phyloP scores from a whole-genome alignment of 2,329 filamentous ascomycete species.

The Gaeumannomyces sp. region DNA sequence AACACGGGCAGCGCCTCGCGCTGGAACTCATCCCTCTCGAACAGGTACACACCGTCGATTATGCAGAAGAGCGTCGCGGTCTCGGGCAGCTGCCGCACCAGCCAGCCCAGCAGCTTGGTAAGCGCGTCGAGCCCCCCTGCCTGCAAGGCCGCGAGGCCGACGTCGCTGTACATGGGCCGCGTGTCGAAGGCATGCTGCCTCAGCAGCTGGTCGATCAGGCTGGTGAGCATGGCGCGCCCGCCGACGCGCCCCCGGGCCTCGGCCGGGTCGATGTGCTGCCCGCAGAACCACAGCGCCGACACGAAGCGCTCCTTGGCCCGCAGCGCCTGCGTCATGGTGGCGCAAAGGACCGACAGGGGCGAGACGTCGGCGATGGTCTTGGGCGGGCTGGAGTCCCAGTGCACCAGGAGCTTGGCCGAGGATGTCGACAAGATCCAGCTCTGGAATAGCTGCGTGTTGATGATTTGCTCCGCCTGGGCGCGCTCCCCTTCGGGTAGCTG shows the following conservation, averaged over 20 bases:
- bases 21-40: slow-evolving; percentile 9
- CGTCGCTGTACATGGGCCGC: background rate
- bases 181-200: slow-evolving; percentile 10
- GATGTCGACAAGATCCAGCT: slow-evolving; percentile 10
- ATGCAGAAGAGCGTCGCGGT: slow-evolving; percentile 6
- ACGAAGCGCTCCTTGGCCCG: slow-evolving; percentile 6
- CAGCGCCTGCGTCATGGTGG: slow-evolving; percentile 5
- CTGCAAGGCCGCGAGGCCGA: slow-evolving; percentile 3
- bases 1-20: slow-evolving; percentile 7
- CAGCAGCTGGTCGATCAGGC: slow-evolving; percentile 13
- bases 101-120: slow-evolving; percentile 5
- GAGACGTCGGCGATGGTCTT: slow-evolving; percentile 8
- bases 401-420: slow-evolving; percentile 11
- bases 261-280: slow-evolving; percentile 4
- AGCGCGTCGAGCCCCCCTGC: background rate
- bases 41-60: slow-evolving; percentile 10
- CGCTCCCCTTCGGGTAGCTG: slow-evolving; percentile 8
- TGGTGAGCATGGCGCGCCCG: slow-evolving; percentile 11
- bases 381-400: slow-evolving; percentile 8
- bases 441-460: slow-evolving; percentile 9
- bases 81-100: slow-evolving; percentile 5
- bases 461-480: slow-evolving; percentile 12
- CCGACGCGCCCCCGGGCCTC: slow-evolving; percentile 3
- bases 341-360: slow-evolving; percentile 12
- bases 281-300: slow-evolving; percentile 13